A percentile compares a stretch with the other conserved stretches of the same genome.
These are phyloP conservation scores for Fraxinus excelsior DNA, from an alignment of 257 asterid genomes.

Conservation along the genomic window DNA sequence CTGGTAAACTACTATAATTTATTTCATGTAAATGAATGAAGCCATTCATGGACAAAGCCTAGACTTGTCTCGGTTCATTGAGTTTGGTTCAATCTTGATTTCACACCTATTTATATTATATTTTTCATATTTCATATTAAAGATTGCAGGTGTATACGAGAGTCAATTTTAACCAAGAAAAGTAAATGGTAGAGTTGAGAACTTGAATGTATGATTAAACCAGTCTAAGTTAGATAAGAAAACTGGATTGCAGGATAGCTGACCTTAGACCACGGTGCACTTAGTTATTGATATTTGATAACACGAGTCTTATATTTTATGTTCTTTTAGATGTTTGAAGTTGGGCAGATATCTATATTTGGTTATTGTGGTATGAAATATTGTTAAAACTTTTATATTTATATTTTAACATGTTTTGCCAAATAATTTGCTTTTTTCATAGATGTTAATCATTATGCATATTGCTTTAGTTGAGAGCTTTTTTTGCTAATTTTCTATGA, in stretches of 20 bases:
- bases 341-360: too few species aligned
- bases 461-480: too few species aligned
- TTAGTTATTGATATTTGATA: neutral
- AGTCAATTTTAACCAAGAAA: neutral
- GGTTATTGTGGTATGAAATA: too few species aligned
- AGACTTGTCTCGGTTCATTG: neutral
- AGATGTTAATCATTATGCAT: too few species aligned
- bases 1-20: slow-evolving; percentile 43
- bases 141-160: too few species aligned
- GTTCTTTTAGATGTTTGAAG: too few species aligned
- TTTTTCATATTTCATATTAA: neutral
- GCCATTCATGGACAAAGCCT: neutral
- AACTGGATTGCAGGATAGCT: neutral
- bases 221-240: neutral
- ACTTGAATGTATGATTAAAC: slow-evolving; percentile 10
- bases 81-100: slow-evolving; percentile 8
- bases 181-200: neutral
- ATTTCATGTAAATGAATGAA: neutral
- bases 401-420: too few species aligned
- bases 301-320: too few species aligned
- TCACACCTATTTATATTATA: neutral
- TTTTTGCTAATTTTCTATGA: too few species aligned
- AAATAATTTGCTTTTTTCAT: too few species aligned
- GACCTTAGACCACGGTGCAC: neutral
- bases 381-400: too few species aligned